These are phyloP conservation scores for Ascosphaera pollenicola DNA, from an alignment of 2,329 filamentous ascomycete genomes.

Conservation along the genomic window DNA sequence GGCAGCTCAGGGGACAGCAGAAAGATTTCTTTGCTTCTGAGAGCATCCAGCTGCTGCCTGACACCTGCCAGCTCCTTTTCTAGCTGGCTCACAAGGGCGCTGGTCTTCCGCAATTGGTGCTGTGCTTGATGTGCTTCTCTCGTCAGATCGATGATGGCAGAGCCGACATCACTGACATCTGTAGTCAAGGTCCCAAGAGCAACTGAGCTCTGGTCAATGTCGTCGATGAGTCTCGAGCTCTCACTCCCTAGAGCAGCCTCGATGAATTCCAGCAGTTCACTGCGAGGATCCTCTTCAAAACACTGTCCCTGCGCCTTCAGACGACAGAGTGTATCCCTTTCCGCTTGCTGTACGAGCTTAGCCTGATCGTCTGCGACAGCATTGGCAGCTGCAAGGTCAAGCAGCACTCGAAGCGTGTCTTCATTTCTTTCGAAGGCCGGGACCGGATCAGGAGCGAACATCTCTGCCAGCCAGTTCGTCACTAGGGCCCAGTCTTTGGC, in stretches of 20 bases:
- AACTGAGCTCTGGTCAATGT: constrained; percentile 31
- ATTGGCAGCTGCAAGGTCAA: constrained; percentile 53
- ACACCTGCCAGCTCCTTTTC: constrained; percentile 25
- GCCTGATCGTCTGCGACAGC: constrained; percentile 37
- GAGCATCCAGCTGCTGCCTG: constrained; percentile 10
- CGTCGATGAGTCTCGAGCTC: constrained; percentile 32
- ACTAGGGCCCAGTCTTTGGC: constrained; percentile 84
- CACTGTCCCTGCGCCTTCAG: constrained; percentile 9
- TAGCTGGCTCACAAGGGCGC: constrained; percentile 34
- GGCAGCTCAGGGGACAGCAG: constrained; percentile 36
- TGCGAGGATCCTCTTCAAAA: constrained; percentile 10
- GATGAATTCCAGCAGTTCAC: constrained; percentile 28
- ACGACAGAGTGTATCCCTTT: constrained; percentile 14
- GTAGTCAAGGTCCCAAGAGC: constrained; percentile 28
- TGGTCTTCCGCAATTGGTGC: constrained; percentile 34
- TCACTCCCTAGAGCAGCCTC: constrained; percentile 31
- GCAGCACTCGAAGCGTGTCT: constrained; percentile 54
- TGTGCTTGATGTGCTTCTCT: constrained; percentile 27
- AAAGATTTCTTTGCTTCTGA: constrained; percentile 20
- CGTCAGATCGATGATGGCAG: constrained; percentile 33
- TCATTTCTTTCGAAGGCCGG: constrained; percentile 71
- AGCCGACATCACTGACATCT: constrained; percentile 28
- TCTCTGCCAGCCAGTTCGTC: constrained; percentile 57
- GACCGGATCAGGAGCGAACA: constrained; percentile 39
- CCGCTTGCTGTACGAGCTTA: constrained; percentile 14